Evolutionary conservation across 108 stramenopile genomes (phyloP).

Genomic region (Conticribra weissflogii): DNA sequence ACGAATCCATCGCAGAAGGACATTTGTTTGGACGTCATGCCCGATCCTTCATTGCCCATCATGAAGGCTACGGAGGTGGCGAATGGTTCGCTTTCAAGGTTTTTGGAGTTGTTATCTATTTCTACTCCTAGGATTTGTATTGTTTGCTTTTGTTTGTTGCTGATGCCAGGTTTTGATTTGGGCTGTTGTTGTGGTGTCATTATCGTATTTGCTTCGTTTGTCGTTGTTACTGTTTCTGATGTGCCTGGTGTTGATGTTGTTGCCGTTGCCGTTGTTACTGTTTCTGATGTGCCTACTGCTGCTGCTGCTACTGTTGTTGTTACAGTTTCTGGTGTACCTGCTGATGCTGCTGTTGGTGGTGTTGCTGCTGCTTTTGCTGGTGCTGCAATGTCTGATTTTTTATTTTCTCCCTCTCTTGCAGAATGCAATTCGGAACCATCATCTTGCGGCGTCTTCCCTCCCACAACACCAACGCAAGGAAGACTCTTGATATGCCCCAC

Average conservation of each 20-base stretch:
- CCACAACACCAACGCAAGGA: slow-evolving; percentile 18
- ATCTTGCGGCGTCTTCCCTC: neutral
- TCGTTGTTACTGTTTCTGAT: neutral
- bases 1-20: slow-evolving; percentile 71
- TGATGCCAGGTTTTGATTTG: neutral
- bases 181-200: neutral
- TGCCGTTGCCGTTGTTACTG: no score
- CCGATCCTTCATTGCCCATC: slow-evolving; percentile 89
- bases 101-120: slow-evolving; percentile 62
- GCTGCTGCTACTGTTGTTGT: no score
- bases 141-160: slow-evolving; percentile 4
- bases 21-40: slow-evolving; percentile 77
- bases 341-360: no score
- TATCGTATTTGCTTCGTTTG: neutral
- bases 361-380: neutral
- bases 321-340: no score
- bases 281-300: no score
- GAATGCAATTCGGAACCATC: neutral
- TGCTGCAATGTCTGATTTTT: neutral
- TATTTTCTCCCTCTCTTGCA: neutral
- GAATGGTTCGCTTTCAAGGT: slow-evolving; percentile 33
- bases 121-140: slow-evolving; percentile 80
- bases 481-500: slow-evolving; percentile 53
- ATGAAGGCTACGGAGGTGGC: slow-evolving; percentile 60
- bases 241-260: no score